Evolutionary conservation across 257 asterid species (phyloP), one percentile per base, ranked within the genome.

Genomic region (Gentiana dahurica): DNA sequence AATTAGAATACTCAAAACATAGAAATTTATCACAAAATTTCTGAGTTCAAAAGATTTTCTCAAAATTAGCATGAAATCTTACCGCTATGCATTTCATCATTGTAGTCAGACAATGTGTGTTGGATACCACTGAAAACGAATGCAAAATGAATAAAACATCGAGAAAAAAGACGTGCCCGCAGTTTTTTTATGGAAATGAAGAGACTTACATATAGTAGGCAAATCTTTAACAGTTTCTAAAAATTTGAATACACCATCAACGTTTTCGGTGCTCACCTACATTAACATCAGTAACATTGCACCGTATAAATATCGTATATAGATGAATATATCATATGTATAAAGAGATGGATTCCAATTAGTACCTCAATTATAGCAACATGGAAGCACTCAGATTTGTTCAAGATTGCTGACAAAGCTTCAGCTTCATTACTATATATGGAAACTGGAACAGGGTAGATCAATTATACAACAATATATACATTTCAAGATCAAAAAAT

Each of bases 41-140:
- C 46, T 5, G 9, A 5, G 5, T 41, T 41, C 24, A 41, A 41
- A 41, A 41, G 6, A 7, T 10, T 4, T 7, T 41, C 46, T 4
- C 46, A 4, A 3, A 8, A 4, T 38, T 8, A 55, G 32, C 3
- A 33, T 2, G 38, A 61, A 47, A 51, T 53, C 75, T 77, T 65
- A 77, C 83, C 80, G 80, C 77, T 45, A 77, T 74, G 66, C 80
- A 77, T 68, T 72, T 71, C 80, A 77, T 74, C 78, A 77, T 74
- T 62, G 83, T 77, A 64, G 67, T 74, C 10, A 74, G 62, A 47
- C 74, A 74, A 54, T 65, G 68, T 44, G 65, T 44, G 62, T 68
- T 69, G 52, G 83, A 77, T 34, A 72, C 74, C 74, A 71, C 83
- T 77, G 74, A 63, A 59, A 57, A 41, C 12, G 8, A 41, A 41